A percentile compares a stretch with the other conserved stretches of the same genome.
These are phyloP conservation scores for Schwanniomyces polymorphus DNA, from an alignment of 805 yeast species.

Conservation along the genomic window DNA sequence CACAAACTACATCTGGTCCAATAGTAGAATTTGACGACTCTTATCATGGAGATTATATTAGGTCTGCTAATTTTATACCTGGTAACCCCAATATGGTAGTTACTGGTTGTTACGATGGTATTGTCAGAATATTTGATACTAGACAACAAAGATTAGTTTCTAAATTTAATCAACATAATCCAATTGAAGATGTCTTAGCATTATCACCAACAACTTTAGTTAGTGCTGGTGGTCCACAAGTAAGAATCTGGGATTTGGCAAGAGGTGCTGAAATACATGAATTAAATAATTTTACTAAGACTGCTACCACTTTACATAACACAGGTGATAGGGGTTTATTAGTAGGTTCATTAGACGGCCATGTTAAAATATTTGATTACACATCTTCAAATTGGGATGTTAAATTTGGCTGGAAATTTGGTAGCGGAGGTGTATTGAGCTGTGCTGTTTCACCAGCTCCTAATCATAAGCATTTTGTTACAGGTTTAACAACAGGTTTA, in stretches of 20 bases:
- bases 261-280: conserved; percentile 72
- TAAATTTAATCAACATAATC: conserved; percentile 62
- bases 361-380: conserved; percentile 90
- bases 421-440: conserved; percentile 80
- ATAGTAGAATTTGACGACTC: conserved; percentile 54
- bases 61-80: conserved; percentile 79
- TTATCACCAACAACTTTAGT: conserved; percentile 73
- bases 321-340: conserved; percentile 78
- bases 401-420: conserved; percentile 96
- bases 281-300: conserved; percentile 85
- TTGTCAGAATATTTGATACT: conserved; percentile 80
- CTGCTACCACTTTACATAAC: conserved; percentile 80
- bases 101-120: conserved; percentile 94
- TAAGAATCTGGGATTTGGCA: conserved; percentile 90
- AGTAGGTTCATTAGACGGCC: conserved; percentile 96
- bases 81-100: conserved; percentile 74
- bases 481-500: conserved; percentile 89
- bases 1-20: conserved; percentile 70
- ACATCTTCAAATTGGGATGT: conserved; percentile 75
- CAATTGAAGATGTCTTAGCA: conserved; percentile 83
- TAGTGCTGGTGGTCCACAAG: conserved; percentile 76
- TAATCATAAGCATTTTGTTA: conserved; percentile 77
- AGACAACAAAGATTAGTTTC: conserved; percentile 61
- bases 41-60: conserved; percentile 86
- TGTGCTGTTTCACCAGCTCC: conserved; percentile 84